These are phyloP conservation scores for Ogataea paraovalis DNA, from an alignment of 805 yeast genomes.

Conservation along the genomic window DNA sequence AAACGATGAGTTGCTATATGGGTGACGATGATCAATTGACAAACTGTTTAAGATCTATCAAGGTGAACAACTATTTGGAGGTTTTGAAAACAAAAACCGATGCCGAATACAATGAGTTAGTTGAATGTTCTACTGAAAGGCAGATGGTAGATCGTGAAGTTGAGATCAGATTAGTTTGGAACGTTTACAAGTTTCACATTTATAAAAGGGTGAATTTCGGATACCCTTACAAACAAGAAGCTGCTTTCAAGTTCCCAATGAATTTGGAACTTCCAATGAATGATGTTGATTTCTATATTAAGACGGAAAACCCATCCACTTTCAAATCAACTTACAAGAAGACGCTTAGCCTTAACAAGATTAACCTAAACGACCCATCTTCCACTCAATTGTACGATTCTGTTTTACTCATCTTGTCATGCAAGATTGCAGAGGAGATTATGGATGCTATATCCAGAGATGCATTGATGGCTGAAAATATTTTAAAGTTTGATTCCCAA, in stretches of 20 bases:
- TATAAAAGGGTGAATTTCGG: slow-evolving; percentile 34
- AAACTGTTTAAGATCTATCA: slow-evolving; percentile 11
- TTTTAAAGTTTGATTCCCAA: slow-evolving; percentile 23
- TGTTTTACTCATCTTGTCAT: slow-evolving; percentile 26
- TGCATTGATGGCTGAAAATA: slow-evolving; percentile 22
- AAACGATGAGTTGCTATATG: slow-evolving; percentile 24
- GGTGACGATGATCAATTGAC: slow-evolving; percentile 24
- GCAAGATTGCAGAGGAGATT: slow-evolving; percentile 31
- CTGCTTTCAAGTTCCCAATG: slow-evolving; percentile 26
- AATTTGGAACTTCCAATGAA: slow-evolving; percentile 34
- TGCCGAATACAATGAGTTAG: slow-evolving; percentile 25
- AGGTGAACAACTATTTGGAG: slow-evolving; percentile 9
- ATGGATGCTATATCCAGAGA: slow-evolving; percentile 32
- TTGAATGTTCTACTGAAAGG: slow-evolving; percentile 27
- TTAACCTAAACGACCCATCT: slow-evolving; percentile 14
- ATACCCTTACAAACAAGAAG: slow-evolving; percentile 28
- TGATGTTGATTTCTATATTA: slow-evolving; percentile 23
- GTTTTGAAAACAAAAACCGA: slow-evolving; percentile 9
- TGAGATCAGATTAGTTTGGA: slow-evolving; percentile 35
- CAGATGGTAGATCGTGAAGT: slow-evolving; percentile 34
- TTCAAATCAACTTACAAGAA: slow-evolving; percentile 15
- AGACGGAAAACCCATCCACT: slow-evolving; percentile 6
- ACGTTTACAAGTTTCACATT: slow-evolving; percentile 34
- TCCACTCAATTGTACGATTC: slow-evolving; percentile 24
- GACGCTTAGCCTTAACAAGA: slow-evolving; percentile 8